Base-by-base conservation (phyloP, 2,329 filamentous ascomycete species). In the Aspergillus cejpii region DNA sequence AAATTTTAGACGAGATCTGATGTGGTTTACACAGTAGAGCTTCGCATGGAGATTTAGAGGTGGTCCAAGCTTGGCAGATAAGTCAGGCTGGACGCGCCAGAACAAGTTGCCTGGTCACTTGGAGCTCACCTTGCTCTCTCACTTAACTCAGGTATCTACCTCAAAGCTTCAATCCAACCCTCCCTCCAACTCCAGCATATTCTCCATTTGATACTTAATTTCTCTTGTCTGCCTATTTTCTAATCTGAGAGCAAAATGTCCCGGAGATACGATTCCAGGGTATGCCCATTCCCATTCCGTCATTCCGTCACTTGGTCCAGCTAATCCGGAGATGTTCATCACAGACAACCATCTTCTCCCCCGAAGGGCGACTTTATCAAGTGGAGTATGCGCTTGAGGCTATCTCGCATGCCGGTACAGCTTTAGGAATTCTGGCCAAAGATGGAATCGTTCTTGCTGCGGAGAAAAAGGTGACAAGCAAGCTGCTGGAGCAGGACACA, bases 311-410 rank as follows among this genome's bases (percentile, higher is more conserved):
- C 45, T 51, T 49, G 59, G 56, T 64, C 59, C 54, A 57, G 56
- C 59, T 67, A 54, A 69, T 56, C 52, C 61, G 51, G 67, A 59
- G 54, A 60, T 58, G 56, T 50, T 58, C 48, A 53, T 57, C 48
- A 37, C 61, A 95, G 90, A 98, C 92, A 61, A 98, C 92, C 68
- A 98, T 98, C 80, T 98, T 98, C 83, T 98, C 92, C 50, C 92
- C 92, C 49, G 92, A 98, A 75, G 92, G 92, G 54, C 90, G 92
- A 65, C 81, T 98, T 50, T 98, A 98, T 72, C 92, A 98, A 74
- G 92, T 98, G 62, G 92, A 98, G 80, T 98, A 98, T 78, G 94
- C 92, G 20, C 81, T 98, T 41, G 92, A 98, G 72, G 92, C 92
- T 66, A 98, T 98, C 66, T 98, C 92, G 56, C 92, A 98, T 63